Evolutionary conservation across 352 stramenopile genomes (phyloP).

Genomic region (Pythium brassicae): DNA sequence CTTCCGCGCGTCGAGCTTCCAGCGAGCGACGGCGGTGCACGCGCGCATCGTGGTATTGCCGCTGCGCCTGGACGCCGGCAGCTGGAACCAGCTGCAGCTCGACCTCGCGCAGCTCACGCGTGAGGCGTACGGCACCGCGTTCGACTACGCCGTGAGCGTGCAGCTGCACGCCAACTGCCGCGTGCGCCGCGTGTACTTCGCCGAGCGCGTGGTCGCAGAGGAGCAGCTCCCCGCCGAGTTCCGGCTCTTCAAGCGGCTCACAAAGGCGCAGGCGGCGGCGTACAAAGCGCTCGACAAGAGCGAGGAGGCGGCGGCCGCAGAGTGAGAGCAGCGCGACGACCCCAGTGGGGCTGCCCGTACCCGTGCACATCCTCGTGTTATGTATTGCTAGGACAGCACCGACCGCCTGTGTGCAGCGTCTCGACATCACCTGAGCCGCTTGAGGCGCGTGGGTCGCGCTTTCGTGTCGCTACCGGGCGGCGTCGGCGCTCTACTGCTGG

Average conservation of each 20-base stretch:
- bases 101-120: slow-evolving; percentile 37
- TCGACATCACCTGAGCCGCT: slow-evolving; percentile 14
- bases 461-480: slow-evolving; percentile 7
- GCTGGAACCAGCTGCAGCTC: slow-evolving; percentile 61
- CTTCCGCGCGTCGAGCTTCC: slow-evolving; percentile 46
- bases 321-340: too few species aligned
- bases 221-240: slow-evolving; percentile 41
- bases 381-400: too few species aligned
- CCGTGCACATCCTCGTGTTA: background rate
- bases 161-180: slow-evolving; percentile 56
- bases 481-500: background rate
- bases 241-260: slow-evolving; percentile 43
- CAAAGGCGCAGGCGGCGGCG: slow-evolving; percentile 22
- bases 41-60: slow-evolving; percentile 31
- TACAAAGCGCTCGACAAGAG: slow-evolving; percentile 17
- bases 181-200: slow-evolving; percentile 54
- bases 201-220: slow-evolving; percentile 36
- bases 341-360: too few species aligned
- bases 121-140: slow-evolving; percentile 37
- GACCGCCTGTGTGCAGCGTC: too few species aligned
- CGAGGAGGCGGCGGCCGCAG: background rate
- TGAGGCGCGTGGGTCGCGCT: slow-evolving; percentile 15
- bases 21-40: slow-evolving; percentile 37
- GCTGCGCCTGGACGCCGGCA: slow-evolving; percentile 30
- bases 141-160: slow-evolving; percentile 34